Evolutionary conservation across 2,329 filamentous ascomycete species (phyloP).

Genomic region (Trichoderma sp.): DNA sequence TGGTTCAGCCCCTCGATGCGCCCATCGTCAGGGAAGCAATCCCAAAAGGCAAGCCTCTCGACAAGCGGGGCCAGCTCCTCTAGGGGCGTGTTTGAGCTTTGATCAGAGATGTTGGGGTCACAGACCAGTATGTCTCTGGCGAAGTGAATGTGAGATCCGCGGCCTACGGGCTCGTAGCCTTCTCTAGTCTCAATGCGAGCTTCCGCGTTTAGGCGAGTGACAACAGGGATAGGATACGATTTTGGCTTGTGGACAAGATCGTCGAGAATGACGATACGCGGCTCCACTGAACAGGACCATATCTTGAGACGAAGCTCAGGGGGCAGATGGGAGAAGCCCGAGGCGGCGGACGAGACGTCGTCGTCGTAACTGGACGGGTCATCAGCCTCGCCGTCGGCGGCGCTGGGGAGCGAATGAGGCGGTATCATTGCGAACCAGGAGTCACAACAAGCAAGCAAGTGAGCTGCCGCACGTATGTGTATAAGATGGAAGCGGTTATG

Average conservation of each 20-base stretch:
- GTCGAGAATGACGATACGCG: conserved; percentile 39
- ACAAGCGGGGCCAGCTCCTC: conserved; percentile 38
- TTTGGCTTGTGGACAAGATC: conserved; percentile 35
- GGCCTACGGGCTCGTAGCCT: conserved; percentile 39
- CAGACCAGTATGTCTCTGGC: conserved; percentile 41
- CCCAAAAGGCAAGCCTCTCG: conserved; percentile 42
- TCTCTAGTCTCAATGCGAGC: conserved; percentile 37
- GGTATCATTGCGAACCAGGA: conserved; percentile 20
- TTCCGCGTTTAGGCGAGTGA: conserved; percentile 41
- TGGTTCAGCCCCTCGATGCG: conserved; percentile 37
- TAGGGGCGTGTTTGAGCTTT: conserved; percentile 34
- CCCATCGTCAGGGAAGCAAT: conserved; percentile 43
- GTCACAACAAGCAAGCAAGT: not conserved
- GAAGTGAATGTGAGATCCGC: conserved; percentile 41
- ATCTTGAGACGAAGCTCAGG: conserved; percentile 42
- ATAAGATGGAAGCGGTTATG: not conserved
- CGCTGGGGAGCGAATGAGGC: conserved; percentile 7
- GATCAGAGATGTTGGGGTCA: conserved; percentile 40
- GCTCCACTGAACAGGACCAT: conserved; percentile 41
- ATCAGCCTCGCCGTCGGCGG: conserved; percentile 17
- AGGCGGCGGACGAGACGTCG: conserved; percentile 11
- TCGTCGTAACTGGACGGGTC: conserved; percentile 4
- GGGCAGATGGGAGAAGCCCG: conserved; percentile 35
- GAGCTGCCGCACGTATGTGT: not conserved
- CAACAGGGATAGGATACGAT: conserved; percentile 38